Percentiles rank a stretch among this genome's conserved stretches.
These are phyloP conservation scores for Dorcoceras hygrometricum DNA, from an alignment of 257 asterid species.

Conservation along the genomic window DNA sequence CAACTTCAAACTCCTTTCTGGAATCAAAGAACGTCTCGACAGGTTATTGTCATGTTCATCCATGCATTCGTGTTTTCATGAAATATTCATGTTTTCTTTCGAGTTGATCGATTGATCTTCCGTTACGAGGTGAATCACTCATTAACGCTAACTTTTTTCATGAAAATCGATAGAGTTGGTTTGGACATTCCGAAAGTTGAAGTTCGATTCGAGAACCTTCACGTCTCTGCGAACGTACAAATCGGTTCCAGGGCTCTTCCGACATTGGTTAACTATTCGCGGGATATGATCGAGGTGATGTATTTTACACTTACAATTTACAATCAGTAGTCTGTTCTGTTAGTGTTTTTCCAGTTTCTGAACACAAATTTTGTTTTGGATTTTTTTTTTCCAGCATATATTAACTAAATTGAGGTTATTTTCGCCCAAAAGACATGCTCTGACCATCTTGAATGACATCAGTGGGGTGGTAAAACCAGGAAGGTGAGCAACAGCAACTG, in stretches of 20 bases:
- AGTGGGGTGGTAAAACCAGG: slow-evolving; percentile 78
- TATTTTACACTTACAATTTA: slow-evolving; percentile 15
- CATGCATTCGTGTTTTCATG: not conserved
- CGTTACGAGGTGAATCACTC: not conserved
- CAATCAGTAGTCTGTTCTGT: not conserved
- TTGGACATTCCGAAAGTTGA: slow-evolving; percentile 74
- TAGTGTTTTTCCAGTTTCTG: not conserved
- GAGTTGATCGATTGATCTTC: not conserved
- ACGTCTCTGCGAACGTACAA: slow-evolving; percentile 59
- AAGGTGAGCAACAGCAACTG: slow-evolving; percentile 39
- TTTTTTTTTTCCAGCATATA: slow-evolving; percentile 41
- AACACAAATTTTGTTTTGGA: not conserved
- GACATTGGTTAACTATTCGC: slow-evolving; percentile 60
- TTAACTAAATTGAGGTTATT: slow-evolving; percentile 48
- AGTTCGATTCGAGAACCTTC: slow-evolving; percentile 69
- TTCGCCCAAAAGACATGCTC: slow-evolving; percentile 48
- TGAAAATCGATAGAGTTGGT: slow-evolving; percentile 42
- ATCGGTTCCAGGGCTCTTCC: slow-evolving; percentile 90
- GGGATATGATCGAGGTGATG: slow-evolving; percentile 63
- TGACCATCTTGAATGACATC: slow-evolving; percentile 63
- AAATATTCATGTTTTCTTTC: no score
- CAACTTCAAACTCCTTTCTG: slow-evolving; percentile 62
- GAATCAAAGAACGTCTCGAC: slow-evolving; percentile 73
- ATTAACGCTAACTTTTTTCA: no score
- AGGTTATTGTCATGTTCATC: slow-evolving; percentile 31